These are phyloP conservation scores for Candida boleticola DNA, from an alignment of 805 yeast genomes.

Conservation along the genomic window DNA sequence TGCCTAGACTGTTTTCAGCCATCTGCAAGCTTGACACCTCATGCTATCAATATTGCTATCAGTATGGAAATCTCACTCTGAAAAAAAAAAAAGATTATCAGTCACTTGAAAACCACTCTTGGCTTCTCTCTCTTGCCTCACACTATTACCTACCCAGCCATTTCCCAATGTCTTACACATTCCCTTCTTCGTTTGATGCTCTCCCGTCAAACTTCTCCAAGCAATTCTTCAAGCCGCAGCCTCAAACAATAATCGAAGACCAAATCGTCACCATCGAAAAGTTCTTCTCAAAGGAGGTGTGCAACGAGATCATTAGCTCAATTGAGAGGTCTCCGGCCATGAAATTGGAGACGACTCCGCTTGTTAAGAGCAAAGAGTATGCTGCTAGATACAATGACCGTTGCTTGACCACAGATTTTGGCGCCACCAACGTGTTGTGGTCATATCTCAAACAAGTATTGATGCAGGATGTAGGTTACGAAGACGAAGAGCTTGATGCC, in stretches of 20 bases:
- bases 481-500: constrained; percentile 23
- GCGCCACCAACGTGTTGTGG: constrained; percentile 43
- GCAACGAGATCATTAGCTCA: constrained; percentile 38
- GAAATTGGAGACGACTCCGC: constrained; percentile 46
- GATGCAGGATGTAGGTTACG: constrained; percentile 25
- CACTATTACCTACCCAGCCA: too few relatives aligned
- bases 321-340: constrained; percentile 19
- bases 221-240: constrained; percentile 21
- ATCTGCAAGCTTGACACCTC: too few relatives aligned
- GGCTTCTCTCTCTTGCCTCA: too few relatives aligned
- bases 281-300: constrained; percentile 34
- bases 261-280: constrained; percentile 42
- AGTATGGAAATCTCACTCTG: too few relatives aligned
- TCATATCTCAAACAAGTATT: constrained; percentile 32
- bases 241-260: constrained; percentile 23
- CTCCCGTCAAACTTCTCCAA: constrained; percentile 11
- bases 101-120: too few relatives aligned
- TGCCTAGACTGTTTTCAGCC: too few relatives aligned
- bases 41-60: too few relatives aligned
- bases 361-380: constrained; percentile 47
- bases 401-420: constrained; percentile 35
- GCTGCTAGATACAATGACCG: constrained; percentile 62
- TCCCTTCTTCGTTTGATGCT: constrained; percentile 17
- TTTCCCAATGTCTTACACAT: constrained; percentile 9
- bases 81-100: too few relatives aligned